A percentile compares a stretch with the other conserved stretches of the same genome.
phyloP scores from a whole-genome alignment of 257 asterid genomes.

The Gentiana straminea region DNA sequence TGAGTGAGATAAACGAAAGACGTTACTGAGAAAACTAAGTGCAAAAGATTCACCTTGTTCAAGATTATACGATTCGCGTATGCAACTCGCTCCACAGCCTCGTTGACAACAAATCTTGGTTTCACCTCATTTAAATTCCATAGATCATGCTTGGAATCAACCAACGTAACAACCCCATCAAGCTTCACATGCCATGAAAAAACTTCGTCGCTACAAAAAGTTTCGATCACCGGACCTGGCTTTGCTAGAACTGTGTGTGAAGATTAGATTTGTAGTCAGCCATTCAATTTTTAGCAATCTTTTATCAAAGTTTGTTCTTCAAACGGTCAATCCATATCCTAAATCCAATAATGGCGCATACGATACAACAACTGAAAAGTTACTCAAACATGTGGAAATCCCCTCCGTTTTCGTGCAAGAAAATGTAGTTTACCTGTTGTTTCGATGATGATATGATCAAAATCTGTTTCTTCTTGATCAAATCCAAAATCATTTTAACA shows the following conservation, averaged over 20 bases:
- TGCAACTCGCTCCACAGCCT: conserved; percentile 96
- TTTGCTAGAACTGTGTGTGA: conserved; percentile 88
- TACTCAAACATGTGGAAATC: too few species aligned
- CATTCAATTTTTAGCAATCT: too few species aligned
- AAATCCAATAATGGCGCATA: too few species aligned
- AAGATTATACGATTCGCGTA: conserved; percentile 86
- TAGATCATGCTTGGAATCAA: conserved; percentile 66
- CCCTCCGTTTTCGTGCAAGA: too few species aligned
- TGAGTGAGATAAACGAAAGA: conserved; percentile 11
- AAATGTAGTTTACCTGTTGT: conserved; percentile 56
- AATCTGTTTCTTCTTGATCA: conserved; percentile 66
- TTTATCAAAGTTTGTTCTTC: too few species aligned
- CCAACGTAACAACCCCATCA: conserved; percentile 93
- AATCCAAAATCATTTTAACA: conserved; percentile 87
- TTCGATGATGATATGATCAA: conserved; percentile 91
- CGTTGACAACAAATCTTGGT: conserved; percentile 95
- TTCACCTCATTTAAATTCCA: conserved; percentile 76
- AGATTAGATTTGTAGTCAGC: not conserved
- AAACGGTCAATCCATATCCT: too few species aligned
- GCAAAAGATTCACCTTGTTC: conserved; percentile 43
- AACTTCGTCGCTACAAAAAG: conserved; percentile 79
- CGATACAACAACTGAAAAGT: too few species aligned
- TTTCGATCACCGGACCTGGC: conserved; percentile 97
- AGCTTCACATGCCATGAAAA: conserved; percentile 80
- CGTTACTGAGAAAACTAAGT: not conserved